Base-by-base conservation (phyloP, 495 filamentous ascomycete genomes). In the Acidomyces sp. region DNA sequence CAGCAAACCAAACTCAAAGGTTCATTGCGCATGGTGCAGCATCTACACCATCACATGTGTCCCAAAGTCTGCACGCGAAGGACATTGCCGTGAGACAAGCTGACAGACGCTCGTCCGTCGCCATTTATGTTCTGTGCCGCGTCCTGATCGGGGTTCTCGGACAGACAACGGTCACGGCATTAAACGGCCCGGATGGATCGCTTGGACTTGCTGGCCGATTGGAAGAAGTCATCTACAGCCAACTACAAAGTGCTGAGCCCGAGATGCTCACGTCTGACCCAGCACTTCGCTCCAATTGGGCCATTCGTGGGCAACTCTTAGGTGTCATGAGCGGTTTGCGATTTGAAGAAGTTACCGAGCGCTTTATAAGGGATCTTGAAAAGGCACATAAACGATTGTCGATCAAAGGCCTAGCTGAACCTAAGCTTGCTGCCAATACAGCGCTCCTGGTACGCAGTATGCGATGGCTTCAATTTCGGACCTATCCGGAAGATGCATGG, bases 301-400 rank as follows among this genome's bases (percentile, higher is more conserved):
- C 80, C 39, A 77, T 96, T 10, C 94, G 93, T 52, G 78, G 80
- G 18, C 85, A 93, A 53, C 63, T 96, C 13, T 67, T 99, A 9
- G 90, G 90, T 11, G 86, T 82, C 18, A 94, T 99, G 86, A 93
- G 90, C 59, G 81, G 79, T 37, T 73, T 84, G 48, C 84, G 87
- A 54, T 93, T 99, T 59, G 63, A 74, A 20, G 82, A 74, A 45
- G 88, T 99, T 21, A 71, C 82, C 18, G 72, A 77, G 39, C 75
- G 82, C 17, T 99, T 92, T 55, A 61, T 92, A 39, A 59, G 58
- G 16, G 87, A 95, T 55, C 70, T 99, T 3, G 79, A 83, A 37
- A 70, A 69, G 16, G 77, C 75, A 7, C 75, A 93, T 39, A 77
- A 77, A 49, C 78, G 85, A 3, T 66, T 85, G 41, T 63, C 64